These are phyloP conservation scores for Sporothrix luriei DNA, from an alignment of 2,329 filamentous ascomycete species.

Conservation along the genomic window DNA sequence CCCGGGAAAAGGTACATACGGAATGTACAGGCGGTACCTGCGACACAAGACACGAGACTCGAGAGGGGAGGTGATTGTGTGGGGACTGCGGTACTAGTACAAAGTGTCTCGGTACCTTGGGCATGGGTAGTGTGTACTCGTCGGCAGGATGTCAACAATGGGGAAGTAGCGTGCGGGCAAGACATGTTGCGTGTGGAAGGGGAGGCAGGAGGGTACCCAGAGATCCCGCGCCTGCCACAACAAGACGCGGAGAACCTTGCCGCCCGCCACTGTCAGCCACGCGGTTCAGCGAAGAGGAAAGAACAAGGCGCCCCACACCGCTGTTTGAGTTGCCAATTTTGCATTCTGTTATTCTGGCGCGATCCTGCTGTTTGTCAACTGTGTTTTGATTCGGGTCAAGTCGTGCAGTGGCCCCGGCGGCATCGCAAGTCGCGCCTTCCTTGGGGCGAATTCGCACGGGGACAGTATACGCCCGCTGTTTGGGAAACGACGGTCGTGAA, in stretches of 20 bases:
- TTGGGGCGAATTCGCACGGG: background rate
- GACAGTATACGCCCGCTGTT: no score
- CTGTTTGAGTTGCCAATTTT: background rate
- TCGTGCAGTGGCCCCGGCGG: no score
- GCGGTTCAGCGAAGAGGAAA: background rate
- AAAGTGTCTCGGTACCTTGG: background rate
- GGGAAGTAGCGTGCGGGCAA: background rate
- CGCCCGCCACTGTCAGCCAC: conserved; percentile 10
- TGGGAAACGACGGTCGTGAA: background rate
- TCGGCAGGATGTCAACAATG: conserved; percentile 26
- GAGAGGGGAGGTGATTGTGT: no score
- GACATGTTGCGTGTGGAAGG: background rate
- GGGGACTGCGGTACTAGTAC: background rate
- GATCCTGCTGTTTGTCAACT: background rate
- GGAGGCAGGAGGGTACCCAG: background rate
- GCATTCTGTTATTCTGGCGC: background rate
- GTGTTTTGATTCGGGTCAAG: no score
- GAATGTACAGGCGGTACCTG: background rate
- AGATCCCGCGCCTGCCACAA: conserved; percentile 26
- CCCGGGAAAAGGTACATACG: background rate
- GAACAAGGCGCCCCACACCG: background rate
- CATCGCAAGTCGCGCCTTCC: background rate
- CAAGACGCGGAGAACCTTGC: conserved; percentile 26
- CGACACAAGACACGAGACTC: background rate
- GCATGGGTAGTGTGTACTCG: background rate